These are phyloP conservation scores for Candida sp. DNA, from an alignment of 1,139 yeast genomes.

Conservation along the genomic window DNA sequence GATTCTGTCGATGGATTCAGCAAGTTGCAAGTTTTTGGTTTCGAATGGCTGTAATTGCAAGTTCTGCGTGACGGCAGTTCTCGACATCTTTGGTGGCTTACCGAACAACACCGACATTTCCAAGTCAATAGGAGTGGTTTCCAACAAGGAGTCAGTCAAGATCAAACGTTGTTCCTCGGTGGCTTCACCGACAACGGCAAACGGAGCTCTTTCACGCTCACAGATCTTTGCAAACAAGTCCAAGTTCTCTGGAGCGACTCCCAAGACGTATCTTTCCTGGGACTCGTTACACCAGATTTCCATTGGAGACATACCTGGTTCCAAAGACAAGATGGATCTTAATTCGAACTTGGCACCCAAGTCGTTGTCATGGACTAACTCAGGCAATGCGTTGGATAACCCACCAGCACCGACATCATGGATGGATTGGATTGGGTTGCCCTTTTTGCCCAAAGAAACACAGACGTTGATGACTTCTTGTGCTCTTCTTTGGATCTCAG, in stretches of 20 bases:
- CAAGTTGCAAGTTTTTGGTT: slow-evolving; percentile 34
- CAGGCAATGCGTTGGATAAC: slow-evolving; percentile 95
- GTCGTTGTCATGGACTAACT: slow-evolving; percentile 95
- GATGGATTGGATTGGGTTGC: slow-evolving; percentile 90
- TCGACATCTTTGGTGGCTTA: slow-evolving; percentile 94
- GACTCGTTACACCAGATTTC: slow-evolving; percentile 99
- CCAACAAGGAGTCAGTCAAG: slow-evolving; percentile 77
- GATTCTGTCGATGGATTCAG: slow-evolving; percentile 83
- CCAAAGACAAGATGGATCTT: slow-evolving; percentile 88
- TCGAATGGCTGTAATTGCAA: slow-evolving; percentile 56
- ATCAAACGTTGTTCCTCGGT: slow-evolving; percentile 85
- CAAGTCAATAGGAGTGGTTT: slow-evolving; percentile 88
- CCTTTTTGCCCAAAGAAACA: slow-evolving; percentile 72
- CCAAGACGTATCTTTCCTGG: slow-evolving; percentile 97
- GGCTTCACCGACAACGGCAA: slow-evolving; percentile 95
- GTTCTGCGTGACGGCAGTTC: slow-evolving; percentile 70
- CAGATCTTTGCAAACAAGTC: slow-evolving; percentile 78
- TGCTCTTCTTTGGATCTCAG: slow-evolving; percentile 99
- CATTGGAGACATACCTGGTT: slow-evolving; percentile 99
- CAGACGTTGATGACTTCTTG: slow-evolving; percentile 98
- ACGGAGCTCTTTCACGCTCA: slow-evolving; percentile 95
- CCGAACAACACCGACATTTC: slow-evolving; percentile 98
- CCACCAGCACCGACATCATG: slow-evolving; percentile 99
- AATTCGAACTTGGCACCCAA: slow-evolving; percentile 94
- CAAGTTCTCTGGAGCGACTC: slow-evolving; percentile 83